phyloP scores from a whole-genome alignment of 371 early-diverging fungal genomes.

The Neoconidiobolus thromboides region DNA sequence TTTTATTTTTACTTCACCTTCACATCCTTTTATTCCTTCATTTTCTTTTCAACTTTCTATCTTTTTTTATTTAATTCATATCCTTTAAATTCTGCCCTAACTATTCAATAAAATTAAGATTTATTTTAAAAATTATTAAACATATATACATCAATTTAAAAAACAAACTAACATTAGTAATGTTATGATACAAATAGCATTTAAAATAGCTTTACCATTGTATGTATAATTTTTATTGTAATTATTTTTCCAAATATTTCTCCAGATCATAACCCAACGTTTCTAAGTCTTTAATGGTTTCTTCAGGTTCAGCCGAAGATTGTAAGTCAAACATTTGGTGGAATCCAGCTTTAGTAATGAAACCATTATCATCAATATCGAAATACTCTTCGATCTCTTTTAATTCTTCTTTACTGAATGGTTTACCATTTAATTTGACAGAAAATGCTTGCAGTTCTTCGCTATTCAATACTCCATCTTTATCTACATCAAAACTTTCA shows the following conservation, averaged over 20 bases:
- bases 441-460: conserved; percentile 49
- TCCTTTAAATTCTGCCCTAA: too few species aligned
- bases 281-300: conserved; percentile 49
- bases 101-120: too few species aligned
- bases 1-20: too few species aligned
- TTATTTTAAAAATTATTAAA: too few species aligned
- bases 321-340: conserved; percentile 55
- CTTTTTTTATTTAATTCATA: too few species aligned
- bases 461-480: conserved; percentile 33
- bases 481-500: conserved; percentile 35
- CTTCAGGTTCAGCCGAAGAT: conserved; percentile 42
- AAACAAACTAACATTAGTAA: neutral
- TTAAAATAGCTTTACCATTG: neutral
- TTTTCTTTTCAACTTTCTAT: too few species aligned
- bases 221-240: neutral
- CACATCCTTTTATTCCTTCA: too few species aligned
- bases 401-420: conserved; percentile 43
- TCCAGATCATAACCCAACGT: conserved; percentile 23
- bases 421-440: conserved; percentile 42
- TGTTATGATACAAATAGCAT: neutral
- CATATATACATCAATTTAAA: neutral
- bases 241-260: neutral
- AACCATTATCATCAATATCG: conserved; percentile 27
- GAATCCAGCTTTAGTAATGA: conserved; percentile 39
- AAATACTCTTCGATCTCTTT: conserved; percentile 37